Evolutionary conservation across 768 basidiomycete species (phyloP).

Genomic region (Collybiopsis luxurians): DNA sequence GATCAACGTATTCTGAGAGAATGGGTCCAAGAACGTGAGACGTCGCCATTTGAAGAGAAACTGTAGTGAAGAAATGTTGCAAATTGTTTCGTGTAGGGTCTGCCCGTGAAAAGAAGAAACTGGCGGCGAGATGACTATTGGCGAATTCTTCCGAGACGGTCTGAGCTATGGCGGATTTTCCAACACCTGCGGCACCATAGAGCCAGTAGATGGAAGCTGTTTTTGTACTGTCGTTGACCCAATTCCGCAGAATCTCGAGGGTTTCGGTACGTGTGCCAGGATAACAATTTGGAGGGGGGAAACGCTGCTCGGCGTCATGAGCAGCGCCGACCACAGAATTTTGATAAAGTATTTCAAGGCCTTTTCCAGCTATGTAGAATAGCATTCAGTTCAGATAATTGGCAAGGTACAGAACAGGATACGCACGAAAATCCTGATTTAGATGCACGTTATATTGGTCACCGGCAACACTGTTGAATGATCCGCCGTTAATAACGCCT

Average conservation of each 20-base stretch:
- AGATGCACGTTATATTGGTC: neutral
- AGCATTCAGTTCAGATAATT: neutral
- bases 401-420: neutral
- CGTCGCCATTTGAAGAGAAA: conserved; percentile 29
- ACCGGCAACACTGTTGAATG: no score
- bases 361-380: neutral
- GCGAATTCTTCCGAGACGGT: no score
- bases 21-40: neutral
- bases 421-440: neutral
- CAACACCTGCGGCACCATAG: neutral
- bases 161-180: neutral
- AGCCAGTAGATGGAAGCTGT: neutral
- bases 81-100: no score
- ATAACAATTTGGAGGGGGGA: no score
- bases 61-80: conserved; percentile 25
- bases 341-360: no score
- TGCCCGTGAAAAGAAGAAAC: no score
- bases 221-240: no score
- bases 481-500: neutral
- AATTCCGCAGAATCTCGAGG: no score
- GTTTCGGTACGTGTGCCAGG: no score
- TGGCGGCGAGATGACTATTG: no score
- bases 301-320: no score
- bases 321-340: no score
- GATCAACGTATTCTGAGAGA: conserved; percentile 6